Evolutionary conservation across 176 grass and related monocot species (phyloP), one percentile per base, ranked within the genome.

Genomic region (Ananas comosus): DNA sequence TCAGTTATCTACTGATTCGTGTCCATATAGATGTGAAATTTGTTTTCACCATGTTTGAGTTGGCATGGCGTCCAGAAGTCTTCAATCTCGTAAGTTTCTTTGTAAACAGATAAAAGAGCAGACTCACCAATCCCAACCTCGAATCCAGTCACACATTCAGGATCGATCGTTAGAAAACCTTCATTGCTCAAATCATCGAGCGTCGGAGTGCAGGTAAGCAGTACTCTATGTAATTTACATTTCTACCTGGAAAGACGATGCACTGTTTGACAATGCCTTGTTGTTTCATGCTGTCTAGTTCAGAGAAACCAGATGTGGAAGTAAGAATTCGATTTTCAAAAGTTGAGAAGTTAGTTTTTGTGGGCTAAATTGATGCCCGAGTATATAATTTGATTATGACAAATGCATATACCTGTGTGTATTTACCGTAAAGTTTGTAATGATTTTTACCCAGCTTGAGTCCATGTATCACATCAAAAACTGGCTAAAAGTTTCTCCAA

Each of bases 141-240:
- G n/a, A 78, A 83, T 64, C 70, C 74, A 57, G 50, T 92, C 3
- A 81, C 77, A 68, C 83, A 84, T 23, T 86, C 89, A 24, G 84
- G 69, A 49, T 93, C 94, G 49, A 68, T 90, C 52, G 71, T 87
- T 50, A 82, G 72, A 63, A 88, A 83, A 74, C 24, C 94, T 76
- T 88, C 87, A 65, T 77, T 92, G 80, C 82, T 90, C 76, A 92
- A 87, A 69, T 83, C 94, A 53, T 83, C 86, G 25, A 93, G 86
- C 72, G 80, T 78, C 61, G 82, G 78, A 27, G 78, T 82, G 28
- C 89, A 88, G 94, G 94, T 99, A 93, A 81, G 14, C 4, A 52
- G 21, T 16, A 10, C 16, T 16, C 21, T 61, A 9, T 61, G 21
- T 10, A 61, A 9, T 18, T 61, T 18, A 9, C 56, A 7, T 61